Percentiles rank a stretch among this genome's conserved stretches.
Conservation (phyloP, 352 stramenopile genomes). For the Globisporangium recalcitrans region DNA sequence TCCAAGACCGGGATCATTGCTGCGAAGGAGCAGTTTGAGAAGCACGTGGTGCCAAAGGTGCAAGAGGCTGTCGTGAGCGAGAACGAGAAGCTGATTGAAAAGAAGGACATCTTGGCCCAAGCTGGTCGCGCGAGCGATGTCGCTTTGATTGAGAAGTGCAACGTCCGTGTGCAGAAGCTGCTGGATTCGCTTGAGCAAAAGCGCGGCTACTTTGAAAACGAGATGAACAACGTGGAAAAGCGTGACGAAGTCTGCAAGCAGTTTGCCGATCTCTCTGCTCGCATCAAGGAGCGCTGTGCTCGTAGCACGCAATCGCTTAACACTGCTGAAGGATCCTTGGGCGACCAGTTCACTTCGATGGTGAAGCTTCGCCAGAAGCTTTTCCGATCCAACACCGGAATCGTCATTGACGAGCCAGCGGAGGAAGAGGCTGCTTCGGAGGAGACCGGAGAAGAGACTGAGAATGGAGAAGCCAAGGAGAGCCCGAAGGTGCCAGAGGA, state of each 20-base stretch:
- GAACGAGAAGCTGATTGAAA: conserved; percentile 79
- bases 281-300: conserved; percentile 73
- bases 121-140: conserved; percentile 55
- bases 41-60: conserved; percentile 66
- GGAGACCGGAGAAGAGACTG: conserved; percentile 7
- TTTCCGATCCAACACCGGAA: conserved; percentile 56
- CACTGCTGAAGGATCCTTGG: conserved; percentile 61
- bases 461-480: conserved; percentile 6
- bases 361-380: conserved; percentile 59
- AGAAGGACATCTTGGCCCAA: conserved; percentile 63
- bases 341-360: conserved; percentile 79
- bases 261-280: conserved; percentile 65
- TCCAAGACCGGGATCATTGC: conserved; percentile 62
- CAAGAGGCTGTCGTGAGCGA: conserved; percentile 61
- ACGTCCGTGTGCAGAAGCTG: conserved; percentile 61
- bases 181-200: conserved; percentile 70
- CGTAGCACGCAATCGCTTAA: conserved; percentile 79
- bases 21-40: conserved; percentile 66
- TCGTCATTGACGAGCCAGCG: conserved; percentile 33
- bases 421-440: conserved; percentile 6
- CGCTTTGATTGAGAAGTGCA: conserved; percentile 66
- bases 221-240: conserved; percentile 69
- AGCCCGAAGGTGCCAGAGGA: conserved; percentile 16
- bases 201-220: conserved; percentile 65
- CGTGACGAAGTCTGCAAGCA: conserved; percentile 71